These are phyloP conservation scores for Chaetomium tenue DNA, from an alignment of 495 filamentous ascomycete species.

Conservation along the genomic window DNA sequence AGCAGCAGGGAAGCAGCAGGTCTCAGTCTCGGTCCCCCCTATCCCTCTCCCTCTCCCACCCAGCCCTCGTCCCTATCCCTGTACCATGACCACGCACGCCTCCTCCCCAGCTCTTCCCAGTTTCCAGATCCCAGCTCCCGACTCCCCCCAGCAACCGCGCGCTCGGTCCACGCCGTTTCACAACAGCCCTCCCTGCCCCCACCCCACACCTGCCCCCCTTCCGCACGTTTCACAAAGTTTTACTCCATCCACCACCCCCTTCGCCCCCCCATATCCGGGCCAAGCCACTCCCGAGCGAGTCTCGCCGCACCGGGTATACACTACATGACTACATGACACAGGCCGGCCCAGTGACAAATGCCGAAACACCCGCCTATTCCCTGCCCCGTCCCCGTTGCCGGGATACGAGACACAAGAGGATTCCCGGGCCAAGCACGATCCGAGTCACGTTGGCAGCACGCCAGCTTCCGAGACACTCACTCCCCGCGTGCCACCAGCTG, in stretches of 20 bases:
- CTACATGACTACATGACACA: too few relatives aligned
- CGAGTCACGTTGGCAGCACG: not conserved
- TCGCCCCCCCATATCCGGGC: not conserved
- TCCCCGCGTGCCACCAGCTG: not conserved
- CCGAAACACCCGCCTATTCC: not conserved
- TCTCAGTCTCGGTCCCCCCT: too few relatives aligned
- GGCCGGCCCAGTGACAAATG: too few relatives aligned
- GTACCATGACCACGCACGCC: too few relatives aligned
- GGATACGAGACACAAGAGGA: not conserved
- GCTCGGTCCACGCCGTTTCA: not conserved
- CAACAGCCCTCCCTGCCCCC: not conserved
- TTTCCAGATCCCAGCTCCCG: not conserved
- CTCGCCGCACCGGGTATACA: not conserved
- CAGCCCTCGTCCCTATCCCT: too few relatives aligned
- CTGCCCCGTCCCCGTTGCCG: not conserved
- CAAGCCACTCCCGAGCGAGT: not conserved
- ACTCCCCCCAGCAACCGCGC: not conserved
- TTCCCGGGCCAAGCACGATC: not conserved
- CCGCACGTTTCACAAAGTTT: conserved; percentile 2
- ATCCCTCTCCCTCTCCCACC: too few relatives aligned
- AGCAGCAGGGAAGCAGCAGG: too few relatives aligned
- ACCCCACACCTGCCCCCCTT: not conserved
- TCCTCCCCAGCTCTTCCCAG: too few relatives aligned
- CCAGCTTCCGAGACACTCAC: not conserved
- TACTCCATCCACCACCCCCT: not conserved